A percentile compares a stretch with the other conserved stretches of the same genome.
Conservation (phyloP, 2,329 filamentous ascomycete genomes). For the Sporothrix phasma region DNA sequence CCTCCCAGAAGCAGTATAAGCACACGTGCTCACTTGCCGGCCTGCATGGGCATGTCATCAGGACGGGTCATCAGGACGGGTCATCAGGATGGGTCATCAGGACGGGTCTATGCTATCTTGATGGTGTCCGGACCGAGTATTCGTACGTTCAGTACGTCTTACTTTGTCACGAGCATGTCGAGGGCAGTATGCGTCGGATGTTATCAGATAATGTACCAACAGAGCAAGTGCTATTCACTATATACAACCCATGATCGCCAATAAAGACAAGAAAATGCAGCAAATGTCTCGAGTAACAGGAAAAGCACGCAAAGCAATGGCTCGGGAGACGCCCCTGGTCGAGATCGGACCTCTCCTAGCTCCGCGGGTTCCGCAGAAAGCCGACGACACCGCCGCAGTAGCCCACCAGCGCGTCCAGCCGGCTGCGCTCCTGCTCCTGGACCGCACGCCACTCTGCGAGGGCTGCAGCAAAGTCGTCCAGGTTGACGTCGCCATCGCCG, state of each 20-base stretch:
- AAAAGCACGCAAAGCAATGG: too few species aligned
- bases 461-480: slow-evolving; percentile 26
- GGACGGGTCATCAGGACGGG: too few species aligned
- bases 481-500: slow-evolving; percentile 25
- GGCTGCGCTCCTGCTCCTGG: slow-evolving; percentile 59
- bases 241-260: not conserved
- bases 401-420: slow-evolving; percentile 68
- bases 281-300: not conserved
- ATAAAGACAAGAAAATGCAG: not conserved
- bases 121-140: too few species aligned
- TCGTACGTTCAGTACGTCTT: too few species aligned
- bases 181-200: too few species aligned
- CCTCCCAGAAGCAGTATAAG: not conserved
- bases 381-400: slow-evolving; percentile 80
- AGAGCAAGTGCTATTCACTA: not conserved
- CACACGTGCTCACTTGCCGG: slow-evolving; percentile 15
- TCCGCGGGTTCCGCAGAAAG: slow-evolving; percentile 60
- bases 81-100: too few species aligned
- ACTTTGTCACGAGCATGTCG: too few species aligned
- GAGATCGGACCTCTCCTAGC: slow-evolving; percentile 25
- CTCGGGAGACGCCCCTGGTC: not conserved
- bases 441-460: slow-evolving; percentile 61
- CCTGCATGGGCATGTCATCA: not conserved
- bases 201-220: not conserved
- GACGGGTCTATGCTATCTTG: too few species aligned